These are phyloP conservation scores for Globisporangium perplexum DNA, from an alignment of 352 stramenopile species.

Conservation along the genomic window DNA sequence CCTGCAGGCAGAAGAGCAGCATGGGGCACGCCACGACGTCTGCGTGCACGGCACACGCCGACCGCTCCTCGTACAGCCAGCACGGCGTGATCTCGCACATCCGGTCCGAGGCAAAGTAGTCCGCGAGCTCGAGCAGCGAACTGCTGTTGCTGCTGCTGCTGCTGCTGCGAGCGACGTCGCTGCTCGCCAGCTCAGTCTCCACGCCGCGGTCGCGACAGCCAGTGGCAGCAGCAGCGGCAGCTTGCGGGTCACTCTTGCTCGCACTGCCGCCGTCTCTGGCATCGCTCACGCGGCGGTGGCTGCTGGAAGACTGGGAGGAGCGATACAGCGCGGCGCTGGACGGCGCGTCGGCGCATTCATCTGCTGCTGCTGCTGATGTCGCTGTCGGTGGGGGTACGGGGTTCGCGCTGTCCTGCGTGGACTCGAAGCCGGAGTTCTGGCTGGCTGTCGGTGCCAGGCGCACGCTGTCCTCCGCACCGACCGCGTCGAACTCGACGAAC, in stretches of 20 bases:
- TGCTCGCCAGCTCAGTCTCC: constrained; percentile 22
- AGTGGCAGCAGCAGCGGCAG: not conserved
- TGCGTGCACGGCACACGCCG: constrained; percentile 37
- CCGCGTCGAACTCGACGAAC: constrained; percentile 27
- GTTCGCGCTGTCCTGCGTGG: constrained; percentile 47
- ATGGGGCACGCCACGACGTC: constrained; percentile 38
- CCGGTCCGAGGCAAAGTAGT: constrained; percentile 67
- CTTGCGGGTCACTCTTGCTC: not conserved
- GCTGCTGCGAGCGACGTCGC: constrained; percentile 13
- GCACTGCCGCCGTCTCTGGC: not conserved
- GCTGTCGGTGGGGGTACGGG: constrained; percentile 48
- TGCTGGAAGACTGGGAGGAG: not conserved
- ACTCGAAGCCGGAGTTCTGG: constrained; percentile 43
- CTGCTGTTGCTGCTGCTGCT: constrained; percentile 4
- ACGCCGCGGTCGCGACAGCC: not conserved
- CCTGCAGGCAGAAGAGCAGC: constrained; percentile 71
- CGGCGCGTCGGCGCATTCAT: not conserved
- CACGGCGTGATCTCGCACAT: constrained; percentile 63
- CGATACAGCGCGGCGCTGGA: not conserved
- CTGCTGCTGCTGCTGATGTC: not conserved
- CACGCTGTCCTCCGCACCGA: too few species aligned
- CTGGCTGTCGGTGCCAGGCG: constrained; percentile 1
- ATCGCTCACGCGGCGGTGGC: not conserved
- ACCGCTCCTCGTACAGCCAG: constrained; percentile 34
- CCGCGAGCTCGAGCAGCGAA: constrained; percentile 27